Percentiles rank a stretch among this genome's conserved stretches.
phyloP scores from a whole-genome alignment of 2,329 filamentous ascomycete species.

The Aspergillus glaucus region DNA sequence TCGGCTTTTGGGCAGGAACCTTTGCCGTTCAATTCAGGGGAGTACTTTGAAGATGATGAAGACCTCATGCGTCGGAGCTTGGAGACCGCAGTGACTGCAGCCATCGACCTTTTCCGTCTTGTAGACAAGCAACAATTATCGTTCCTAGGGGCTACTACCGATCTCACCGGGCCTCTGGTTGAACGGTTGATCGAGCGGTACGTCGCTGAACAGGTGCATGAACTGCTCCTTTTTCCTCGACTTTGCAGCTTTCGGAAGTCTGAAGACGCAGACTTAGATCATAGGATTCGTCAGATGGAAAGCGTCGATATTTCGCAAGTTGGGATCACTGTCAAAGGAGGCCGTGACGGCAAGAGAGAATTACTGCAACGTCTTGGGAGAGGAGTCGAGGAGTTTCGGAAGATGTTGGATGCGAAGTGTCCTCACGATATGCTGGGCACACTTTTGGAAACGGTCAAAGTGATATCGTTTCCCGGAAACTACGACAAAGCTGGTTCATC shows the following conservation, averaged over 20 bases:
- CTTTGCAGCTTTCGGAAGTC: constrained; percentile 69
- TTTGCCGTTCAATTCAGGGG: constrained; percentile 53
- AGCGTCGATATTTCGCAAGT: constrained; percentile 92
- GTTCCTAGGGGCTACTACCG: constrained; percentile 82
- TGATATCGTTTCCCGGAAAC: constrained; percentile 61
- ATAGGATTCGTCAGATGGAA: constrained; percentile 86
- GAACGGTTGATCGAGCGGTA: constrained; percentile 94
- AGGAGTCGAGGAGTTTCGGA: constrained; percentile 84
- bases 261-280: constrained; percentile 82
- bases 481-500: constrained; percentile 35
- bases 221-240: constrained; percentile 72
- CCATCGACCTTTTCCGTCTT: constrained; percentile 90
- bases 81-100: constrained; percentile 85
- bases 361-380: constrained; percentile 68
- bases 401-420: constrained; percentile 68
- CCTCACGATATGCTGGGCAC: constrained; percentile 86
- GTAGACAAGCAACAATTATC: constrained; percentile 96
- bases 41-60: constrained; percentile 83
- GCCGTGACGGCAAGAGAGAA: constrained; percentile 70
- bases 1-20: constrained; percentile 29
- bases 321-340: constrained; percentile 77
- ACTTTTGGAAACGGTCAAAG: constrained; percentile 73
- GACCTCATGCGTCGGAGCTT: constrained; percentile 81
- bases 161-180: constrained; percentile 83
- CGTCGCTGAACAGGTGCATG: constrained; percentile 86